Percentiles rank a stretch among this genome's conserved stretches.
These are phyloP conservation scores for Cucurbitaria berberidis DNA, from an alignment of 2,329 filamentous ascomycete genomes.

Conservation along the genomic window DNA sequence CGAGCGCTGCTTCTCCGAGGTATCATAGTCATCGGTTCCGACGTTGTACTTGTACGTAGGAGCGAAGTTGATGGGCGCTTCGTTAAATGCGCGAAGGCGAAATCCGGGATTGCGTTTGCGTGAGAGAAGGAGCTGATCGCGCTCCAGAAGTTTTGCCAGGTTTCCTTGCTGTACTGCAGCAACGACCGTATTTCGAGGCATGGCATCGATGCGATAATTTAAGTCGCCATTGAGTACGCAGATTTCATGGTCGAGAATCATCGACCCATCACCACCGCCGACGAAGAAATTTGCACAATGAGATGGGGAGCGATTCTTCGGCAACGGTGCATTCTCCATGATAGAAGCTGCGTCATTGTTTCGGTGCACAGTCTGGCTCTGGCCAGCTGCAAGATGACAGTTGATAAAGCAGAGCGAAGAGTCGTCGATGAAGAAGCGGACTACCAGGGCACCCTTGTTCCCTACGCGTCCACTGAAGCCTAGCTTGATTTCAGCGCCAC, in stretches of 20 bases:
- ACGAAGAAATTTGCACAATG: conserved; percentile 78
- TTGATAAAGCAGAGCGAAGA: conserved; percentile 96
- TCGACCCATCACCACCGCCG: conserved; percentile 90
- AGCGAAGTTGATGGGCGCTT: conserved; percentile 86
- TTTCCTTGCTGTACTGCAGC: conserved; percentile 83
- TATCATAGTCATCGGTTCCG: conserved; percentile 91
- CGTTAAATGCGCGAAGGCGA: conserved; percentile 85
- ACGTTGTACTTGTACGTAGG: conserved; percentile 99
- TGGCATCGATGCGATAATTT: conserved; percentile 98
- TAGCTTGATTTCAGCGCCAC: conserved; percentile 85
- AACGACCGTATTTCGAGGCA: conserved; percentile 91
- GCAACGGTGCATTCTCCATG: conserved; percentile 78
- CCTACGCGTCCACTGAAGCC: conserved; percentile 95
- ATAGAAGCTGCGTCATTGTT: conserved; percentile 94
- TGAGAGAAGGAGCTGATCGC: conserved; percentile 90
- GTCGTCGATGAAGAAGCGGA: conserved; percentile 93
- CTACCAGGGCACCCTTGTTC: conserved; percentile 91
- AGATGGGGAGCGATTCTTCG: conserved; percentile 70
- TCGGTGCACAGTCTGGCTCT: conserved; percentile 85
- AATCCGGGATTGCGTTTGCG: conserved; percentile 89
- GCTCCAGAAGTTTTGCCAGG: conserved; percentile 82
- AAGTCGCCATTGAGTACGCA: conserved; percentile 95
- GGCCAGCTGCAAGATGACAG: conserved; percentile 93
- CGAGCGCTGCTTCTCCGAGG: conserved; percentile 89
- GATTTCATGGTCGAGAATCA: conserved; percentile 98